phyloP scores from a whole-genome alignment of 805 yeast genomes.

The Candida qinlingensis region DNA sequence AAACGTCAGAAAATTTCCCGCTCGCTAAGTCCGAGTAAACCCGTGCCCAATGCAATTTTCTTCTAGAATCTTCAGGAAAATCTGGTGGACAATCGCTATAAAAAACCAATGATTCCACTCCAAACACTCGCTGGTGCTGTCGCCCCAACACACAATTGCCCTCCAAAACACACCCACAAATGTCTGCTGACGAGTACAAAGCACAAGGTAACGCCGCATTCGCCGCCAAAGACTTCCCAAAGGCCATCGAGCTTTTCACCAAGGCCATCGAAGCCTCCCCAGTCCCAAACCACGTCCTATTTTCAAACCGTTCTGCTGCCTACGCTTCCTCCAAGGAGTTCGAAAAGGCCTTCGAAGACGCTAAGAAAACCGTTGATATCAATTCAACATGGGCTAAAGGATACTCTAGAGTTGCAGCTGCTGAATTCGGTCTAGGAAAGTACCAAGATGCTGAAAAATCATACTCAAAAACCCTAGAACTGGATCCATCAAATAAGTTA shows the following conservation, averaged over 20 bases:
- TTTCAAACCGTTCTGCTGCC: slow-evolving; percentile 90
- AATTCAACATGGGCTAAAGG: slow-evolving; percentile 94
- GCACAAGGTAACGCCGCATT: slow-evolving; percentile 93
- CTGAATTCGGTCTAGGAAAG: slow-evolving; percentile 80
- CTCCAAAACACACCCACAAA: slow-evolving; percentile 11
- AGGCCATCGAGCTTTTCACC: slow-evolving; percentile 77
- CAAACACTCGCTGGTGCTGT: too few relatives aligned
- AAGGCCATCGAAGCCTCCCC: slow-evolving; percentile 83
- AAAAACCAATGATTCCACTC: background rate
- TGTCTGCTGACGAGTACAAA: slow-evolving; percentile 74
- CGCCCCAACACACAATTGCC: background rate
- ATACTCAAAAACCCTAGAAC: slow-evolving; percentile 72
- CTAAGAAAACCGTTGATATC: slow-evolving; percentile 73
- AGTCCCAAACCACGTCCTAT: slow-evolving; percentile 85
- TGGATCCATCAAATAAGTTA: slow-evolving; percentile 78
- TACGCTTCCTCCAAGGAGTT: slow-evolving; percentile 77
- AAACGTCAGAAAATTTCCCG: too few relatives aligned
- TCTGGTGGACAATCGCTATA: background rate
- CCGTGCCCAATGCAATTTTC: background rate
- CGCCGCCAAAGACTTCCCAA: slow-evolving; percentile 74
- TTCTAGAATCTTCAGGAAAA: background rate
- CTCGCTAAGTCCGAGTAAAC: too few relatives aligned
- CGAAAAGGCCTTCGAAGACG: slow-evolving; percentile 74
- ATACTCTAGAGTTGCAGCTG: slow-evolving; percentile 89
- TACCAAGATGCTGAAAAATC: slow-evolving; percentile 67